phyloP scores from a whole-genome alignment of 129 eudicot species.

The Solidago caesia region DNA sequence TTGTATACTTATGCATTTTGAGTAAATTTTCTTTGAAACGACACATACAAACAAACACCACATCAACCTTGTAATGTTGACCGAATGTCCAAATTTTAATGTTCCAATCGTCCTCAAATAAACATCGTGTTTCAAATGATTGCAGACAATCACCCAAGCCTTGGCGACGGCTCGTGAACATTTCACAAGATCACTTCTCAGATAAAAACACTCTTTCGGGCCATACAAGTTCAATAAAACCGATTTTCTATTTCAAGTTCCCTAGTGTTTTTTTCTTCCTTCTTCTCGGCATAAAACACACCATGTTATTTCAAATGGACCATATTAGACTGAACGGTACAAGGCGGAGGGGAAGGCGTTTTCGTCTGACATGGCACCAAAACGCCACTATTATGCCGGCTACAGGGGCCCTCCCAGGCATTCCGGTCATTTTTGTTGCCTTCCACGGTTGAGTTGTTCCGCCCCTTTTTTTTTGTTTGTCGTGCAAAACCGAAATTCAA shows the following conservation, averaged over 20 bases:
- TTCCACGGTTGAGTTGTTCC: too few species aligned
- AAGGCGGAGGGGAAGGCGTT: too few species aligned
- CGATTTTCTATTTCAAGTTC: background rate
- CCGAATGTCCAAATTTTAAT: background rate
- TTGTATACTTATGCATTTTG: too few species aligned
- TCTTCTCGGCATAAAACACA: background rate
- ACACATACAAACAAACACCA: too few species aligned
- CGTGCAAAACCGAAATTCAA: too few species aligned
- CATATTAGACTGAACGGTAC: too few species aligned
- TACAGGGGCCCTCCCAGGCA: too few species aligned
- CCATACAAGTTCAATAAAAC: conserved; percentile 2
- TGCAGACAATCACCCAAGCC: conserved; percentile 68
- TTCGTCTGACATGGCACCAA: too few species aligned
- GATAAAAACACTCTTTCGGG: conserved; percentile 14
- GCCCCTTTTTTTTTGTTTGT: too few species aligned
- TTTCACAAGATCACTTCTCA: conserved; percentile 58
- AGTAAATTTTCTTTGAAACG: too few species aligned
- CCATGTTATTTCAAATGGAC: background rate
- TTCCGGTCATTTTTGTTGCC: too few species aligned
- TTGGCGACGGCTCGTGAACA: conserved; percentile 64
- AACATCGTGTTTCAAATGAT: background rate
- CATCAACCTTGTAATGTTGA: background rate
- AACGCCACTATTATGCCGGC: too few species aligned
- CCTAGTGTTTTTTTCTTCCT: background rate
- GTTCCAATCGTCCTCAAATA: background rate